Base-by-base conservation (phyloP, 2,329 filamentous ascomycete species). In the Aschersonia sp. region DNA sequence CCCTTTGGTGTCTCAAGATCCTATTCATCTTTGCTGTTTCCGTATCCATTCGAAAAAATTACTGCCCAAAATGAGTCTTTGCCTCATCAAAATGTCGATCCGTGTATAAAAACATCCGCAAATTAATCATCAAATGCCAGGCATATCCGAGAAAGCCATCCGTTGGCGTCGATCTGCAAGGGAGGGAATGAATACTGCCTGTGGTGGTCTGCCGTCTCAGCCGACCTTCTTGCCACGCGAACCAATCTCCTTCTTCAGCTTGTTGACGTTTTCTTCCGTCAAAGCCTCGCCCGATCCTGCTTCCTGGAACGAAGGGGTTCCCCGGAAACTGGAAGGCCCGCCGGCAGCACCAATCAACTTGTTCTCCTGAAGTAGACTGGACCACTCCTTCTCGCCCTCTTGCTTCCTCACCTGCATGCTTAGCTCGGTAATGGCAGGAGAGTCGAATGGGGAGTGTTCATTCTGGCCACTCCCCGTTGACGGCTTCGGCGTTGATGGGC, bases 201-300 rank as follows among this genome's bases (percentile, higher is more conserved):
- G 22, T 22, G 22, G 22, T 22, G 22, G 22, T 22, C 22, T 22
- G 22, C 35, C 8, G 35, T 37, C 35, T 12, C 40, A 9, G 11
- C 14, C 40, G 7, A 7, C 10, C 14, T n/a, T n/a, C 14, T 41
- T 41, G 7, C 40, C 40, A 7, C 11, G 11, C 40, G 10, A n/a
- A 22, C 49, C 43, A 1, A 51, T 64, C 48, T 69, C 63, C 48
- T 59, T 61, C 48, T 65, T 64, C 43, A 76, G 54, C 50, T 63
- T 72, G 37, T 68, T 71, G 44, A 77, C 61, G 52, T 77, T 77
- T 55, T 73, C 73, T 51, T 74, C 69, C 1, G 74, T 77, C 51
- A 77, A 54, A 5, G 67, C 67, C 47, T 74, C 69, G 4, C 66
- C 66, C 6, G 55, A 48, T 9, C 61, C 56, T 30, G 56, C 50